Evolutionary conservation across 805 yeast species (phyloP), one percentile per base, ranked within the genome.

Genomic region (Kodamaea kaohsiungensis): DNA sequence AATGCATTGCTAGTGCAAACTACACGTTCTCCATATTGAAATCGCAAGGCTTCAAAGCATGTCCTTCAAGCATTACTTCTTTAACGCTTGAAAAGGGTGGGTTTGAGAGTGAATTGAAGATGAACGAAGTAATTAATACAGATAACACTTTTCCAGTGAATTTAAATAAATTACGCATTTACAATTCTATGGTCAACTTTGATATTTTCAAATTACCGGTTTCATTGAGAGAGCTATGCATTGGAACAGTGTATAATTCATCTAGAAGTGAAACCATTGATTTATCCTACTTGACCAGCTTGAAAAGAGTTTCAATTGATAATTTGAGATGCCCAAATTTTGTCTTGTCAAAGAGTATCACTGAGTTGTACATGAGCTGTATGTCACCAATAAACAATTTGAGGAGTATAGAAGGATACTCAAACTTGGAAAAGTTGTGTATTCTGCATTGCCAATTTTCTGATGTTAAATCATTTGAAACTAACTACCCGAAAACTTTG

Each of bases 381-480:
- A 17, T 48, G 43, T 33, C 22, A 16, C 50, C 50, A 2, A 48
- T 48, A 13, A n/a, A 35, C 45, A 19, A 15, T 13, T 48, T 48
- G 13, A 22, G 40, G 22, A 40, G 19, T 7, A n/a, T 48, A 15
- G 37, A 48, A n/a, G 39, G 39, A n/a, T 48, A 48, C 35, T 8
- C 22, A 18, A 13, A 25, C 2, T 30, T 48, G 2, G 45, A 18
- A 7, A 10, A 30, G 18, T 48, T 48, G 37, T 48, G 50, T 19
- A n/a, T 48, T 25, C 50, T 37, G 35, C 43, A 48, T 13, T 48
- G 50, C 9, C 40, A 37, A n/a, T 38, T 48, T 48, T 37, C 50
- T 13, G 17, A 25, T 12, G 50, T 17, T 2, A 18, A 48, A 17
- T 43, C 45, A 3, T 15, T 48, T 15, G 39, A 48, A 16, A 48